phyloP scores from a whole-genome alignment of 2,329 filamentous ascomycete genomes.

The Helicocarpus griseus region DNA sequence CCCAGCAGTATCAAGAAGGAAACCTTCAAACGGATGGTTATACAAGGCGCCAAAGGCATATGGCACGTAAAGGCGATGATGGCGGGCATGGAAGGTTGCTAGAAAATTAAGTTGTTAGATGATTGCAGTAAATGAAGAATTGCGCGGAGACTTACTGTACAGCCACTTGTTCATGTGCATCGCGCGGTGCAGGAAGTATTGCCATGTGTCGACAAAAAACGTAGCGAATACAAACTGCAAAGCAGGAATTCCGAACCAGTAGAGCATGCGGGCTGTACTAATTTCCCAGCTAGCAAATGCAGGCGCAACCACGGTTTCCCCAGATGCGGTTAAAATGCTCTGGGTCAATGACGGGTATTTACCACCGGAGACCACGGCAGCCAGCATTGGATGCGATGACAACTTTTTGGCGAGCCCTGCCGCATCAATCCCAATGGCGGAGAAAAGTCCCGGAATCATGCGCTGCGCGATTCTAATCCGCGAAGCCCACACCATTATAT shows the following conservation, averaged over 20 bases:
- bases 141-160: slow-evolving; percentile 58
- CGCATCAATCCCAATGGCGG: slow-evolving; percentile 66
- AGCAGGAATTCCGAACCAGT: slow-evolving; percentile 65
- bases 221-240: slow-evolving; percentile 69
- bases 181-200: slow-evolving; percentile 89
- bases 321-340: slow-evolving; percentile 43
- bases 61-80: slow-evolving; percentile 93
- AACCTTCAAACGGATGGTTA: slow-evolving; percentile 91
- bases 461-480: slow-evolving; percentile 70
- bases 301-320: slow-evolving; percentile 46
- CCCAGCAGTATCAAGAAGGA: slow-evolving; percentile 83
- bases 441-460: slow-evolving; percentile 62
- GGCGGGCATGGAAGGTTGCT: slow-evolving; percentile 86
- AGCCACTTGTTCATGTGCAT: slow-evolving; percentile 99
- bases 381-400: slow-evolving; percentile 61
- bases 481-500: slow-evolving; percentile 82
- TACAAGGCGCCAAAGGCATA: slow-evolving; percentile 96
- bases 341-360: slow-evolving; percentile 64
- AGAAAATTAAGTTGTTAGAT: slow-evolving; percentile 11
- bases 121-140: not conserved
- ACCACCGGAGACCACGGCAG: slow-evolving; percentile 68
- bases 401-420: slow-evolving; percentile 65
- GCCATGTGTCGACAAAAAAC: slow-evolving; percentile 84
- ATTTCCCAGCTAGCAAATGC: slow-evolving; percentile 81
- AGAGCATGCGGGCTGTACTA: slow-evolving; percentile 61